Evolutionary conservation across 1,284 basidiomycete genomes (phyloP), one percentile per base, ranked within the genome.

Genomic region (Phaffia rhodozyma): DNA sequence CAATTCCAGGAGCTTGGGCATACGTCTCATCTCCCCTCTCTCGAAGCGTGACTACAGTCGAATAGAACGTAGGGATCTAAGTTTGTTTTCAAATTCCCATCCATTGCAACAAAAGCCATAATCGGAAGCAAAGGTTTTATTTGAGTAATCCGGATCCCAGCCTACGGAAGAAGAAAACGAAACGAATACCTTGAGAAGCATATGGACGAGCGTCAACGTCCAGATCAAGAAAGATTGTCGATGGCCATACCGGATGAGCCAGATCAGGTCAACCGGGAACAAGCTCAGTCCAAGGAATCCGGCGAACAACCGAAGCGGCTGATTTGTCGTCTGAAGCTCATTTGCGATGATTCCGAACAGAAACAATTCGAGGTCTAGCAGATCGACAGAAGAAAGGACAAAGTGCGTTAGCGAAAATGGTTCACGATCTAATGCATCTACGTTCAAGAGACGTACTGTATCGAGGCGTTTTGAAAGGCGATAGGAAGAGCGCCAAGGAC

Each of bases 271-370:
- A 11, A 61, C 38, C 5, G 60, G 60, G 7, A 43, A 2, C 11
- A 61, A 49, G 27, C 38, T 48, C 27, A 61, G 25, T 3, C 60
- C 60, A n/a, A 61, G 60, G 38, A 61, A 61, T 11, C 38, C 34
- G 6, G 23, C 60, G 47, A 61, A 61, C 25, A 61, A 38, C 5
- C 60, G 60, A n/a, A 61, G 51, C 23, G 34, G 52, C 2, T 34
- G 25, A 47, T 43, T 61, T 25, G 54, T n/a, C 29, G 54, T n/a
- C 43, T 27, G 20, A 13, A 61, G 60, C 18, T 61, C 38, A 18
- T 61, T 18, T 3, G 60, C 51, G 52, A 61, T 61, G 38, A 61
- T 30, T 20, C 60, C 60, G 20, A 61, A 61, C 21, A 61, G n/a
- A 30, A 61, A 61, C 38, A 61, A 52, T 34, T 61, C 60, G 16